Evolutionary conservation across 2,329 filamentous ascomycete species (phyloP), one percentile per base, ranked within the genome.

Genomic region (Clarireedia homoeocarpa): DNA sequence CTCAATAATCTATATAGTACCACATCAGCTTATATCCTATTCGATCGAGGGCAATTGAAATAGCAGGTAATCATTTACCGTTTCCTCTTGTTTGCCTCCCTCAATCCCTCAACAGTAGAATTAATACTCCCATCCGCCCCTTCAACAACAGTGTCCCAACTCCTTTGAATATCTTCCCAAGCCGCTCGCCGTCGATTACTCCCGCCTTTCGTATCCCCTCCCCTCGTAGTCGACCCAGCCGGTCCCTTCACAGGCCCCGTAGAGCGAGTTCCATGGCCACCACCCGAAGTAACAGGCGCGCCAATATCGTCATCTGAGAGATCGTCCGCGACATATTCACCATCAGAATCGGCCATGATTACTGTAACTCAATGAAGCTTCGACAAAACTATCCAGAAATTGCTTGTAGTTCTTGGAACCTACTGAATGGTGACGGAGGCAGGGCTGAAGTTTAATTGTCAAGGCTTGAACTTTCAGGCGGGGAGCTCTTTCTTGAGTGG

Each of bases 61-160:
- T 6, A 20, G 42, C 15, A 40, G 38, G 26, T 27, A 27, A 17
- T 20, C 46, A n/a, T 71, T 67, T 70, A 83, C 81, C 83, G 77
- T 69, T 84, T 85, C 58, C 91, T 83, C 76, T 95, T 95, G 69
- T 88, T 84, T 23, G 89, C 89, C 71, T 95, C 90, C 49, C 91
- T 78, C 30, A 88, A 72, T 23, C 86, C 85, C 61, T 89, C 84
- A 42, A 95, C 80, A 12, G 81, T 79, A 44, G 80, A 82, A 56
- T 84, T 85, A 62, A 95, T 83, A 56, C 84, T 85, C 47, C 88
- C 90, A 72, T 95, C 89, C 44, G 84, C 85, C 20, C 86, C 85
- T 71, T 94, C 89, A 50, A 88, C 81, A 36, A 91, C 81, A 6
- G 81, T 82, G 68, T 92, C 89, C 83, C 83, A 86, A 20, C 81